Evolutionary conservation across 1,284 basidiomycete genomes (phyloP), one percentile per base, ranked within the genome.

Genomic region (Boletellus sp.): DNA sequence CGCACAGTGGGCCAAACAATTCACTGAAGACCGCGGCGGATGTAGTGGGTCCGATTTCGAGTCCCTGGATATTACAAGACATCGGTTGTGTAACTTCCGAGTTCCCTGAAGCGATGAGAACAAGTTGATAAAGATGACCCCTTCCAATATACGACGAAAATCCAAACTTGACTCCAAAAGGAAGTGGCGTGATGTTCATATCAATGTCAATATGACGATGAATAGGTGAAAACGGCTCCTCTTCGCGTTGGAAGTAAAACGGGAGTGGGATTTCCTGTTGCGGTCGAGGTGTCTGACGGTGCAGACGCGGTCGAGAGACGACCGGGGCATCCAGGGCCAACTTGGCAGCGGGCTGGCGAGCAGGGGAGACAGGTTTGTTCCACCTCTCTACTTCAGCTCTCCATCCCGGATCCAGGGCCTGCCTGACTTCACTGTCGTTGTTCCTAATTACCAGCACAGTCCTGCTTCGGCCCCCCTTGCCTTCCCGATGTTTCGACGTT

Each of bases 71-170:
- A 40, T 63, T 60, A 39, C 66, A 71, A 13, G 63, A 57, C 5
- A 55, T 51, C 1, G 72, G 72, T 21, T 51, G 57, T n/a, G 50
- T 47, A 35, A 64, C 56, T 32, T 65, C 57, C 16, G 47, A 49
- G 15, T 59, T 53, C 13, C 64, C 65, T 18, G 71, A 64, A 28
- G 72, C 38, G 47, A 75, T 56, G 5, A 69, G 62, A 43, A 81
- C 52, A 16, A 89, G 71, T 26, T 83, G 78, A 50, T 77, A 66
- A 8, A 91, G 75, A 62, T 76, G 72, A 2, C 85, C 83, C 52
- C 72, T 78, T 21, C 75, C 76, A 24, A 83, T 73, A 57, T 81
- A 85, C 3, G 81, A 80, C 16, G 68, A 64, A 2, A 63, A 41
- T 2, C 67, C 66, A 58, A 88, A 82, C 37, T 73, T 70, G 41